Base-by-base conservation (phyloP, 2,329 filamentous ascomycete species). In the Stachybotrys echinatus region DNA sequence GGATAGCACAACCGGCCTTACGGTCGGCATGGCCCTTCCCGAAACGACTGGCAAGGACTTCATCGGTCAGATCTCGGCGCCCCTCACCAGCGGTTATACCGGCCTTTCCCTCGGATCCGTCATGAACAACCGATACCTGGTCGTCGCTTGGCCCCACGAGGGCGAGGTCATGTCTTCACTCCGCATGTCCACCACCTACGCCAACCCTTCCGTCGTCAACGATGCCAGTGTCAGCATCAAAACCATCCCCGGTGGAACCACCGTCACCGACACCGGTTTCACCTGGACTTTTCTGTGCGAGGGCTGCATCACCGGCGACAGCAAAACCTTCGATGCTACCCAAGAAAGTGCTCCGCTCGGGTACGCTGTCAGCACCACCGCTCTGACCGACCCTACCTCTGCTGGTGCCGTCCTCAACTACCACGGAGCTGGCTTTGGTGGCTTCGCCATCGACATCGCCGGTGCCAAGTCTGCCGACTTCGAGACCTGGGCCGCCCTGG, bases 221-320 rank as follows among this genome's bases (percentile, higher is more conserved):
- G 85, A 85, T 49, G 72, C 81, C 55, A 83, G 84, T 18, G 42
- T 45, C 20, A 45, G 6, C 17, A 14, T 45, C 7, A 81, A 74
- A 34, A 62, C 88, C 22, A 84, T 79, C 0, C 76, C 83, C 54
- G 78, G 87, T 53, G 80, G 77, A 12, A 76, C 77, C 17, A 74
- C 69, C 22, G 71, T 86, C 50, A 84, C 77, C 56, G 71, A 72
- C 17, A 81, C 77, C 22, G 70, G 78, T 55, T 88, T 80, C 63
- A 77, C 78, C 44, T 62, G 87, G 45, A 75, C 86, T 18, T 88
- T 85, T 67, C 76, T 81, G 44, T 88, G 85, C 65, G 65, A 83
- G 55, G 73, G 74, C 55, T 83, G 80, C 61, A 68, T 81, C 20
- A 66, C 77, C 55, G 71, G 80, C 39, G 69, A 73, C 23, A 74